A percentile compares a stretch with the other conserved stretches of the same genome.
Evolutionary conservation across 345 rosid species (phyloP).

Genomic region (Hevea brasiliensis): DNA sequence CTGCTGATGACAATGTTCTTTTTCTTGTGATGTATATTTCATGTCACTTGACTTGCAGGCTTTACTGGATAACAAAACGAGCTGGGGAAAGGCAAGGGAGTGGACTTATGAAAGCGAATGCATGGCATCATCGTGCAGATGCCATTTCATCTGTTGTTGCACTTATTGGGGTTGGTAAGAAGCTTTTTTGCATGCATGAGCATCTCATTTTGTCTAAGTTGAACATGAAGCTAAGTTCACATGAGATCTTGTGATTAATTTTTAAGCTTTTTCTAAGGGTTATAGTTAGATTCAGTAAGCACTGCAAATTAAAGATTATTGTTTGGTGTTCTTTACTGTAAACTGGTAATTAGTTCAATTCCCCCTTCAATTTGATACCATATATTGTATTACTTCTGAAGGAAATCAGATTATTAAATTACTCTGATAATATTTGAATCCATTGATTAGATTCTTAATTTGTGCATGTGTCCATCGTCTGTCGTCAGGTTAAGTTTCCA

Average conservation of each 20-base stretch:
- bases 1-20: neutral
- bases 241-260: slow-evolving; percentile 1
- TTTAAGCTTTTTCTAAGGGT: neutral
- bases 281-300: neutral
- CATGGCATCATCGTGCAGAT: slow-evolving; percentile 99
- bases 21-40: neutral
- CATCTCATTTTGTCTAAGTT: neutral
- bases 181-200: slow-evolving; percentile 9
- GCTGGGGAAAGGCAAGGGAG: slow-evolving; percentile 88
- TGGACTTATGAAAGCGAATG: slow-evolving; percentile 96
- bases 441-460: neutral
- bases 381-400: neutral
- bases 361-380: neutral
- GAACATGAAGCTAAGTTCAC: neutral
- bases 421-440: neutral
- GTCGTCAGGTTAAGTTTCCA: neutral
- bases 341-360: neutral
- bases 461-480: neutral
- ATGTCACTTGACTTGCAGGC: slow-evolving; percentile 38
- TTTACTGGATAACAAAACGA: slow-evolving; percentile 87
- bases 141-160: slow-evolving; percentile 91
- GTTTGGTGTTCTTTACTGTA: neutral
- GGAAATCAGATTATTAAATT: neutral
- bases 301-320: neutral
- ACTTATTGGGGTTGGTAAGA: slow-evolving; percentile 82